phyloP scores from a whole-genome alignment of 805 yeast species.

The Metschnikowia baotianmanensis region DNA sequence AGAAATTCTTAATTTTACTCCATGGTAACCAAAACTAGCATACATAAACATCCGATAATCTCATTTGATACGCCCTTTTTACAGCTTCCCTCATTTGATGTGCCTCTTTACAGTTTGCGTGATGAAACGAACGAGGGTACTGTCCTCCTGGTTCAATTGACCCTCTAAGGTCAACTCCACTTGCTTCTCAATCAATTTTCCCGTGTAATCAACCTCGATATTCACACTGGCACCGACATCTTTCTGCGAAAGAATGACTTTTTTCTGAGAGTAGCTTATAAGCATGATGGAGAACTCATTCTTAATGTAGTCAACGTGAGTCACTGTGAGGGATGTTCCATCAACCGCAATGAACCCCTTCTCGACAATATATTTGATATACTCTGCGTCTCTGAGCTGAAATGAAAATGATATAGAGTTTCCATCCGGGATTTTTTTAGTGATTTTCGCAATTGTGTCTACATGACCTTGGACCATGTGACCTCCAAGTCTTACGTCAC shows the following conservation, averaged over 20 bases:
- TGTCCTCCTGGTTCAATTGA: slow-evolving; percentile 48
- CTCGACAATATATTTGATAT: slow-evolving; percentile 77
- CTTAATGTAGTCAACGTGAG: slow-evolving; percentile 61
- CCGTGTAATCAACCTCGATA: slow-evolving; percentile 92
- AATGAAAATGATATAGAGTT: slow-evolving; percentile 79
- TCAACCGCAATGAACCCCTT: slow-evolving; percentile 93
- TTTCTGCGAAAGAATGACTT: slow-evolving; percentile 72
- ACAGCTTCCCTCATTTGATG: slow-evolving; percentile 7
- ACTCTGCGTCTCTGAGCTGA: slow-evolving; percentile 58
- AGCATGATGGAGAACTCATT: slow-evolving; percentile 78
- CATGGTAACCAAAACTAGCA: background rate
- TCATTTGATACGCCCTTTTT: background rate
- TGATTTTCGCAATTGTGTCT: slow-evolving; percentile 78
- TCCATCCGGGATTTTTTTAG: slow-evolving; percentile 54
- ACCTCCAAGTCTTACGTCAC: slow-evolving; percentile 88
- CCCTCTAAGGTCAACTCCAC: slow-evolving; percentile 55
- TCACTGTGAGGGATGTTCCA: slow-evolving; percentile 90
- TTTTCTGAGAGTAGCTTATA: slow-evolving; percentile 85
- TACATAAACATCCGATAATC: background rate
- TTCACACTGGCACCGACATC: slow-evolving; percentile 65
- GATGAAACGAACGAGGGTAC: slow-evolving; percentile 51
- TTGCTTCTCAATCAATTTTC: slow-evolving; percentile 88
- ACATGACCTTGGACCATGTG: slow-evolving; percentile 98
- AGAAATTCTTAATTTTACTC: no score
- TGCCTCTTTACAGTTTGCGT: slow-evolving; percentile 27